These are phyloP conservation scores for Saccharomycopsis schoenii DNA, from an alignment of 805 yeast species.

Conservation along the genomic window DNA sequence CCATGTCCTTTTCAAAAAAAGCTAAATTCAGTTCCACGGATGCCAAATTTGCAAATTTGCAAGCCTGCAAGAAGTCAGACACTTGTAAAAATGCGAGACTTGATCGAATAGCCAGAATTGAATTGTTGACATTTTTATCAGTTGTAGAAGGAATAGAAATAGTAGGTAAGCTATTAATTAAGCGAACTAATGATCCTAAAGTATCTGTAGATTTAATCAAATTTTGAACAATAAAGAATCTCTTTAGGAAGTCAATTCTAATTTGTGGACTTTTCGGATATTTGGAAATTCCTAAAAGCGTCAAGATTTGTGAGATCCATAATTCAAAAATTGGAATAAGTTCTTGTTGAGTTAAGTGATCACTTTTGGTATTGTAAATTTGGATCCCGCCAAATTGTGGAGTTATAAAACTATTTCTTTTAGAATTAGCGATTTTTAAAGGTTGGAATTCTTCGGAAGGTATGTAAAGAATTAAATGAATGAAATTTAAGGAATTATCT, in stretches of 20 bases:
- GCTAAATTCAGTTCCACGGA: constrained; percentile 56
- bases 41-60: constrained; percentile 40
- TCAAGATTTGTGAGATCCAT: constrained; percentile 68
- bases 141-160: constrained; percentile 81
- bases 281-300: constrained; percentile 58
- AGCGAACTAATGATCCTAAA: constrained; percentile 58
- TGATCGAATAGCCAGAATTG: constrained; percentile 35
- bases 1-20: constrained; percentile 90
- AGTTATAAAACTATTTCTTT: constrained; percentile 54
- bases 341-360: constrained; percentile 30
- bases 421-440: constrained; percentile 33
- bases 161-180: constrained; percentile 58
- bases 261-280: constrained; percentile 48
- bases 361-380: constrained; percentile 33
- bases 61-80: constrained; percentile 28
- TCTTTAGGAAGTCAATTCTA: constrained; percentile 55
- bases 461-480: constrained; percentile 62
- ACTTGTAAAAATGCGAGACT: constrained; percentile 28
- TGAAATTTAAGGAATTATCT: constrained; percentile 50
- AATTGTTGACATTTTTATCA: constrained; percentile 40
- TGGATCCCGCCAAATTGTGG: constrained; percentile 89
- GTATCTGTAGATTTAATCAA: constrained; percentile 56
- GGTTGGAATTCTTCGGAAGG: constrained; percentile 44
- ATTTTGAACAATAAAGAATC: constrained; percentile 50
- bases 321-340: constrained; percentile 51